Conservation (phyloP, 805 yeast genomes). For the Debaryomyces castellii region DNA sequence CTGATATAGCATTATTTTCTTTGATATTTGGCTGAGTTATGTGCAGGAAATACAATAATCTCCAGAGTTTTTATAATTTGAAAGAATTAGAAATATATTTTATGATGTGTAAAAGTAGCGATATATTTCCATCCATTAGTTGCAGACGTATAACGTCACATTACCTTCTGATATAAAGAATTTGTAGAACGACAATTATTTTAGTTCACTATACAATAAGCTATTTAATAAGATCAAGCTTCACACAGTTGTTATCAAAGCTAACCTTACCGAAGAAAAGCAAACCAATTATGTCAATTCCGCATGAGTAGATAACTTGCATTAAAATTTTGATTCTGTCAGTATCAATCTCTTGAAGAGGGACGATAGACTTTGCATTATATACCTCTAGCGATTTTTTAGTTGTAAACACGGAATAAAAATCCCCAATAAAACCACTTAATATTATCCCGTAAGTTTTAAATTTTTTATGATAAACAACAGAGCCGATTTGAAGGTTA, state of each 20-base stretch:
- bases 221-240: background rate
- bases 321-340: background rate
- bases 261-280: conserved; percentile 6
- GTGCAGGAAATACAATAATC: background rate
- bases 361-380: conserved; percentile 6
- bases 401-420: conserved; percentile 14
- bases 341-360: background rate
- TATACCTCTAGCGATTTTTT: conserved; percentile 14
- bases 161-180: too few species aligned
- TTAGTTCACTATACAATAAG: too few species aligned
- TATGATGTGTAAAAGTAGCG: too few species aligned
- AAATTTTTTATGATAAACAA: conserved; percentile 7
- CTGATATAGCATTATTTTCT: too few species aligned
- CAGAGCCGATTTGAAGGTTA: background rate
- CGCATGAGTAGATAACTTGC: conserved; percentile 6
- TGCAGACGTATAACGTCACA: too few species aligned
- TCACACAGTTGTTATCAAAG: background rate
- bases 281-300: conserved; percentile 11
- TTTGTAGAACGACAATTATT: too few species aligned
- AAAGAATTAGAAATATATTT: too few species aligned
- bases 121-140: too few species aligned
- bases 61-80: too few species aligned
- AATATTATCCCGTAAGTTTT: conserved; percentile 5
- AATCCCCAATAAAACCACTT: background rate
- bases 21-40: too few species aligned